Percentiles rank a stretch among this genome's conserved stretches.
These are phyloP conservation scores for Penicillium sp. DNA, from an alignment of 2,329 filamentous ascomycete species.

Conservation along the genomic window DNA sequence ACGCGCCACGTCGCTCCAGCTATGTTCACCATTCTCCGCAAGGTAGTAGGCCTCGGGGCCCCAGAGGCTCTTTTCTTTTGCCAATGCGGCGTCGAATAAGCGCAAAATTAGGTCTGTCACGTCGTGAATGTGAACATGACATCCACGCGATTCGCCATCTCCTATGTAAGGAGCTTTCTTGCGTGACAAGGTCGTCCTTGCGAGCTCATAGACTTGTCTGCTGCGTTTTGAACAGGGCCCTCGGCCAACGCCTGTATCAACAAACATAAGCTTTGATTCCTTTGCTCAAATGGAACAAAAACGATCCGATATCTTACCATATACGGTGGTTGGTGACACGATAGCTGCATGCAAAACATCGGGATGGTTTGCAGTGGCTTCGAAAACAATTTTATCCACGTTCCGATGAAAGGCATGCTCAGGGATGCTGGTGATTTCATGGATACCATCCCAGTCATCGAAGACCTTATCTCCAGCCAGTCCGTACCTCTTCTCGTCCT, in stretches of 20 bases:
- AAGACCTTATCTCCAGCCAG: background rate
- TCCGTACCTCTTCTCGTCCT: conserved; percentile 9
- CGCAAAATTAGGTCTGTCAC: background rate
- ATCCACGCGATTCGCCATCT: background rate
- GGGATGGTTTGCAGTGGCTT: background rate
- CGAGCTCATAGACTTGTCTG: background rate
- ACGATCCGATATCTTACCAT: background rate
- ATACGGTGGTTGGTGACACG: background rate
- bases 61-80: conserved; percentile 3
- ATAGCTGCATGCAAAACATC: background rate
- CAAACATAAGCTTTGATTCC: too few species aligned
- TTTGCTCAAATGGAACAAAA: too few species aligned
- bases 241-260: too few species aligned
- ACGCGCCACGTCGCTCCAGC: conserved; percentile 7
- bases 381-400: background rate
- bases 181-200: background rate
- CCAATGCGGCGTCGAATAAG: background rate
- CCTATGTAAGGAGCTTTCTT: background rate
- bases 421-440: background rate
- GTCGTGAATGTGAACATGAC: background rate
- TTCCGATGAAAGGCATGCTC: background rate
- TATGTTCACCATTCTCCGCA: conserved; percentile 7
- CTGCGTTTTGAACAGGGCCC: background rate
- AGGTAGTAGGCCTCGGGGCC: conserved; percentile 9
- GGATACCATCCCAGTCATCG: background rate